Percentiles rank a stretch among this genome's conserved stretches.
Conservation (phyloP, 2,329 filamentous ascomycete species). For the Paecilomyces formosus region DNA sequence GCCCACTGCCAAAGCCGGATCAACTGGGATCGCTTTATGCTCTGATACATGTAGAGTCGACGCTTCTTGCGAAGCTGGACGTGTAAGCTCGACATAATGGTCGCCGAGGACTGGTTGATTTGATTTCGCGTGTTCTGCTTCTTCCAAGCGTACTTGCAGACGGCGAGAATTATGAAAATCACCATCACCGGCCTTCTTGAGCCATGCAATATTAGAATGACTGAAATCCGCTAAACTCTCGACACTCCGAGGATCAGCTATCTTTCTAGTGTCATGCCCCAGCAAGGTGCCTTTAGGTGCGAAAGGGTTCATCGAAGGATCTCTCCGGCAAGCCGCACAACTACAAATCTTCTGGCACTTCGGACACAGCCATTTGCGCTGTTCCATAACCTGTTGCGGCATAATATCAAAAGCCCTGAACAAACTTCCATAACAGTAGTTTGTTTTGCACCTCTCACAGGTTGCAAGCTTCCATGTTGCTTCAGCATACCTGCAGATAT, state of each 20-base stretch:
- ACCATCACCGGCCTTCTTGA: slow-evolving; percentile 53
- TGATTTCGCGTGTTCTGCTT: slow-evolving; percentile 46
- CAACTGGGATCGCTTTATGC: slow-evolving; percentile 32
- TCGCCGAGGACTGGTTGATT: slow-evolving; percentile 39
- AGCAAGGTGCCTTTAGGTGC: slow-evolving; percentile 79
- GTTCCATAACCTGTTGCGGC: slow-evolving; percentile 74
- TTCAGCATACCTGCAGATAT: slow-evolving; percentile 75
- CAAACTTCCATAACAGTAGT: slow-evolving; percentile 88
- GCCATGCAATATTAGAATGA: slow-evolving; percentile 78
- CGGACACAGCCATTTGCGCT: slow-evolving; percentile 79
- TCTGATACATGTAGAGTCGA: slow-evolving; percentile 4
- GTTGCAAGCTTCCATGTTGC: slow-evolving; percentile 76
- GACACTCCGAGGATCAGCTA: slow-evolving; percentile 85
- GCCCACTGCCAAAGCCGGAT: slow-evolving; percentile 30
- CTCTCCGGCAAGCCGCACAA: slow-evolving; percentile 68
- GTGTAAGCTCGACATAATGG: slow-evolving; percentile 34
- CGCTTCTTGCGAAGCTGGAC: slow-evolving; percentile 5
- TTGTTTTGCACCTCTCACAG: slow-evolving; percentile 67
- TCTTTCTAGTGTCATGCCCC: slow-evolving; percentile 81
- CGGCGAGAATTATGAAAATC: slow-evolving; percentile 38
- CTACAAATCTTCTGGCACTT: slow-evolving; percentile 82
- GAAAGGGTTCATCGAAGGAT: slow-evolving; percentile 65
- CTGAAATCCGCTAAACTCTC: slow-evolving; percentile 88
- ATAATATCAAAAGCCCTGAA: slow-evolving; percentile 87
- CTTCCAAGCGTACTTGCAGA: slow-evolving; percentile 42